Evolutionary conservation across 495 filamentous ascomycete species (phyloP).

Genomic region (Baudoinia panamericana): DNA sequence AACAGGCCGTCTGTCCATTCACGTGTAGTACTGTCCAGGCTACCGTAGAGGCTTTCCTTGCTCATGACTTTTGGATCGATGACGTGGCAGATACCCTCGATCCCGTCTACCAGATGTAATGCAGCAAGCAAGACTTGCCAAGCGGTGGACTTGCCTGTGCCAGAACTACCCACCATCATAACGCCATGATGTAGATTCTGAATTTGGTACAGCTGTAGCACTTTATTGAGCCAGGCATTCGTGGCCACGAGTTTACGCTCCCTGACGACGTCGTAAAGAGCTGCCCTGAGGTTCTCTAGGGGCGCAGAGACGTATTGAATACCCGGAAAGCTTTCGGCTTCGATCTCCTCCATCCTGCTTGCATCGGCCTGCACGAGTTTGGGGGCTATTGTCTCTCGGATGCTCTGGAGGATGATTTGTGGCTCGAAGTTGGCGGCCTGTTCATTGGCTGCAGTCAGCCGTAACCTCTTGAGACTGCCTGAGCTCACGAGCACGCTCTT

Average conservation of each 20-base stretch:
- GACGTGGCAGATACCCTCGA: conserved; percentile 90
- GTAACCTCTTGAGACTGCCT: conserved; percentile 80
- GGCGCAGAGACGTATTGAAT: conserved; percentile 86
- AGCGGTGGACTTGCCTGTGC: conserved; percentile 83
- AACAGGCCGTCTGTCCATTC: conserved; percentile 99
- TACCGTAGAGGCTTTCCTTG: conserved; percentile 92
- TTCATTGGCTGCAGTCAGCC: conserved; percentile 41
- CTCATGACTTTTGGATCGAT: conserved; percentile 99
- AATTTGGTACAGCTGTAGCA: conserved; percentile 92
- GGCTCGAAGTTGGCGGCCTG: conserved; percentile 64
- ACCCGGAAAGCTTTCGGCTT: conserved; percentile 77
- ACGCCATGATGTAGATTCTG: conserved; percentile 97
- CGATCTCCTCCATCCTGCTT: conserved; percentile 71
- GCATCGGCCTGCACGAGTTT: conserved; percentile 90
- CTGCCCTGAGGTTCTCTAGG: conserved; percentile 59
- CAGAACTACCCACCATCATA: conserved; percentile 98
- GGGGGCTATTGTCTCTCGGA: conserved; percentile 94
- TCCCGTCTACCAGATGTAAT: conserved; percentile 73
- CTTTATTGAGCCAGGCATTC: conserved; percentile 92
- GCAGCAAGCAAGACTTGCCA: conserved; percentile 94
- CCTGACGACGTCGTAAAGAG: conserved; percentile 67
- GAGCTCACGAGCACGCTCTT: conserved; percentile 98
- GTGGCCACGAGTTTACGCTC: conserved; percentile 78
- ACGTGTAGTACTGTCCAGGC: conserved; percentile 84
- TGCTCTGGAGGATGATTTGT: conserved; percentile 97